Evolutionary conservation across 805 yeast genomes (phyloP).

Genomic region (Barnettozyma californica): DNA sequence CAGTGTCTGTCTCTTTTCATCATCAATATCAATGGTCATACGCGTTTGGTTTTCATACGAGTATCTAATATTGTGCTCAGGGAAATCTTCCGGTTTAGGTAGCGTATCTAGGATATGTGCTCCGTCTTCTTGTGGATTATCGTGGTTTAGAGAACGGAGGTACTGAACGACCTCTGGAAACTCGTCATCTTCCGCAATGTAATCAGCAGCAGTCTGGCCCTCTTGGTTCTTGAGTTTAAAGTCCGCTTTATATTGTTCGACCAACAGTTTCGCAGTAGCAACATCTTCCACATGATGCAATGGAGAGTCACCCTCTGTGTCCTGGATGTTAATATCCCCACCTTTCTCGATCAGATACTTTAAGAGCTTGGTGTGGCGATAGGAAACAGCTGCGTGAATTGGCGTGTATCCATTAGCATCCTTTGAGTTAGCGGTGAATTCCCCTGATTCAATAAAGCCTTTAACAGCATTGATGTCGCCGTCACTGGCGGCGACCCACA

Average conservation of each 20-base stretch:
- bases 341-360: conserved; percentile 48
- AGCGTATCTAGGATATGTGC: conserved; percentile 9
- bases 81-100: conserved; percentile 24
- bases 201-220: conserved; percentile 68
- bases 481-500: conserved; percentile 96
- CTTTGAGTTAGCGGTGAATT: conserved; percentile 59
- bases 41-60: conserved; percentile 45
- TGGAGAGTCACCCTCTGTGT: conserved; percentile 92
- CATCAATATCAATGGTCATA: conserved; percentile 39
- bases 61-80: conserved; percentile 47
- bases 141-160: conserved; percentile 38
- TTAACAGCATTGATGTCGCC: conserved; percentile 59
- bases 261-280: conserved; percentile 55
- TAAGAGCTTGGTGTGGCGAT: conserved; percentile 72
- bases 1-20: conserved; percentile 55
- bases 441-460: conserved; percentile 43
- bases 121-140: conserved; percentile 22
- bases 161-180: conserved; percentile 72
- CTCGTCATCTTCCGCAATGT: conserved; percentile 80
- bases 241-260: conserved; percentile 68
- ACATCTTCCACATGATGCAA: conserved; percentile 82
- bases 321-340: conserved; percentile 81
- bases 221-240: conserved; percentile 59
- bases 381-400: conserved; percentile 95
- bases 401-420: conserved; percentile 97